phyloP scores from a whole-genome alignment of 1,284 basidiomycete species.

The Ceratobasidium theobromae region DNA sequence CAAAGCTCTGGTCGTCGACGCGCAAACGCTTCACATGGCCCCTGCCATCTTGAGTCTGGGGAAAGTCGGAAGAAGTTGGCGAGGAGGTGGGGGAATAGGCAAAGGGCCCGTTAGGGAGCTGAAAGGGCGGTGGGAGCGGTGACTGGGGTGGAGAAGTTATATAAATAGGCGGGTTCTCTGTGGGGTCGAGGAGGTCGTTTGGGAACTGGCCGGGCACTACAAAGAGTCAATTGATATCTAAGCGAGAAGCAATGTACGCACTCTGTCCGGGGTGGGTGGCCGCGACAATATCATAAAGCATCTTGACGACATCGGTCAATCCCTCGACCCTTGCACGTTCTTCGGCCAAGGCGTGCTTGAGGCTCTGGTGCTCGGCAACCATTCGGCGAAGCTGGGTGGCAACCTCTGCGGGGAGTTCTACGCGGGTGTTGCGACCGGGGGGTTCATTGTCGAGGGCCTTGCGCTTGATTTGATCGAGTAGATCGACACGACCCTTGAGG shows the following conservation, averaged over 20 bases:
- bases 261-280: slow-evolving; percentile 55
- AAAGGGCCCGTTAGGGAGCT: slow-evolving; percentile 31
- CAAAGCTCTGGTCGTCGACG: slow-evolving; percentile 5
- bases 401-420: slow-evolving; percentile 77
- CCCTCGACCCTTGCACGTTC: slow-evolving; percentile 53
- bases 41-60: slow-evolving; percentile 36
- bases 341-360: slow-evolving; percentile 53
- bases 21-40: slow-evolving; percentile 15
- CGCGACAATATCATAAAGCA: slow-evolving; percentile 60
- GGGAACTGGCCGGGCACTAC: slow-evolving; percentile 64
- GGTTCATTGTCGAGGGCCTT: slow-evolving; percentile 63
- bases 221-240: slow-evolving; percentile 13
- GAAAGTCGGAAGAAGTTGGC: slow-evolving; percentile 64
- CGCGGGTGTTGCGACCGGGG: slow-evolving; percentile 44
- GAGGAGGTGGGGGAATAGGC: slow-evolving; percentile 15
- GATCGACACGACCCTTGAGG: slow-evolving; percentile 73
- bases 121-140: slow-evolving; percentile 39
- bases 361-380: slow-evolving; percentile 64
- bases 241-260: slow-evolving; percentile 43
- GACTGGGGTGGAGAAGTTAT: slow-evolving; percentile 55
- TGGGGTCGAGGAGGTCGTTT: slow-evolving; percentile 57
- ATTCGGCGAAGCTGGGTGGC: slow-evolving; percentile 66
- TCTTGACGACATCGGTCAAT: slow-evolving; percentile 47
- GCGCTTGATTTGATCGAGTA: slow-evolving; percentile 82
- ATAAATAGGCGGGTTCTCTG: slow-evolving; percentile 60